Evolutionary conservation across 1,139 yeast genomes (phyloP).

Genomic region (Kodamaea ohmeri): DNA sequence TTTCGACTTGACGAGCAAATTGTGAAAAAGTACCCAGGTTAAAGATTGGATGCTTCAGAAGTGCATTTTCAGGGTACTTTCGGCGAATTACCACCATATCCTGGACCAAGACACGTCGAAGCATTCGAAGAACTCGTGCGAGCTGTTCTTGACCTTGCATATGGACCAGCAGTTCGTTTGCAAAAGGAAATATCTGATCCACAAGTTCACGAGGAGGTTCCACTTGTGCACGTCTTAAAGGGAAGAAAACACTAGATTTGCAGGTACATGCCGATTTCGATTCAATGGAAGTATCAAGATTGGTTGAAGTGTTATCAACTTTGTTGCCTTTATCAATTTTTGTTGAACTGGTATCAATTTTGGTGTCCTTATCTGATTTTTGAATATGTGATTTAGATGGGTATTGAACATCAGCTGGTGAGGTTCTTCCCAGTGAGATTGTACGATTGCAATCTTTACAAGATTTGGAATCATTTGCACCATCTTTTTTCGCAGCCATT

Average conservation of each 20-base stretch:
- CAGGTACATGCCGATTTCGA: background rate
- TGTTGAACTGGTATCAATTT: too few relatives aligned
- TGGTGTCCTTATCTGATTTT: too few relatives aligned
- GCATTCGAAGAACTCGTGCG: constrained; percentile 20
- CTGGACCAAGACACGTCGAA: constrained; percentile 30
- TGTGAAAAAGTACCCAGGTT: constrained; percentile 21
- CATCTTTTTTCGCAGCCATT: too few relatives aligned
- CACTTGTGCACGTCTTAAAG: constrained; percentile 18
- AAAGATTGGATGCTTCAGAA: constrained; percentile 30
- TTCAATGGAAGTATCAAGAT: too few relatives aligned
- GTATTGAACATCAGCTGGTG: too few relatives aligned
- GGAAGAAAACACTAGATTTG: background rate
- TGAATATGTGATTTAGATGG: too few relatives aligned
- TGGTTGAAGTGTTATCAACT: too few relatives aligned
- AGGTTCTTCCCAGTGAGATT: too few relatives aligned
- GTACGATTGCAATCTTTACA: too few relatives aligned
- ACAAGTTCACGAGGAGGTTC: constrained; percentile 31
- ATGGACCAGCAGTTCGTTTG: constrained; percentile 14
- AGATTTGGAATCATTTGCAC: too few relatives aligned
- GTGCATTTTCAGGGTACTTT: constrained; percentile 27
- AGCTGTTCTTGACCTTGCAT: constrained; percentile 13
- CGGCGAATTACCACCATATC: constrained; percentile 32
- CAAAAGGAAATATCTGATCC: constrained; percentile 31
- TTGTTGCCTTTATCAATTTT: too few relatives aligned
- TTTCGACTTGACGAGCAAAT: constrained; percentile 20